phyloP scores from a whole-genome alignment of 495 filamentous ascomycete species.

The Cladorrhinum samala region DNA sequence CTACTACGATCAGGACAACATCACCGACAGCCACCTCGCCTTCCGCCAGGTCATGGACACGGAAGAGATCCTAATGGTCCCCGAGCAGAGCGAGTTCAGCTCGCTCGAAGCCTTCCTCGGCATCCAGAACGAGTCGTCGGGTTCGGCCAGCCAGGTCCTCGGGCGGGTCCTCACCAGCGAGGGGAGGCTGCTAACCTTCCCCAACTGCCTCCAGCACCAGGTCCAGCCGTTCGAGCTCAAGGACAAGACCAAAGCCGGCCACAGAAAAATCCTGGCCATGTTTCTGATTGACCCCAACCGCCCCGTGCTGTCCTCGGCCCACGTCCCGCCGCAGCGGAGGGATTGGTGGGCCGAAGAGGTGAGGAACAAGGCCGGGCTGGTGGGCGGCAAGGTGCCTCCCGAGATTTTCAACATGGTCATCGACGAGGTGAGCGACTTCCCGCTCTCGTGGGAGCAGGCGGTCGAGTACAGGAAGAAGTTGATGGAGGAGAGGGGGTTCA shows the following conservation, averaged over 20 bases:
- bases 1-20: conserved; percentile 58
- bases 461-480: conserved; percentile 7
- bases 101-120: conserved; percentile 18
- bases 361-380: conserved; percentile 1
- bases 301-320: conserved; percentile 45
- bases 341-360: conserved; percentile 41
- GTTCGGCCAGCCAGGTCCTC: conserved; percentile 23
- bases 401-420: conserved; percentile 25
- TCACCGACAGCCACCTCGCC: conserved; percentile 46
- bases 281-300: conserved; percentile 52
- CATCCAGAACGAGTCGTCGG: conserved; percentile 8
- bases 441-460: conserved; percentile 22
- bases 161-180: conserved; percentile 30
- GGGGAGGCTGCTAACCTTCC: conserved; percentile 35
- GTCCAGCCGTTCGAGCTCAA: conserved; percentile 43
- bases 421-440: conserved; percentile 13
- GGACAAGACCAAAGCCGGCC: conserved; percentile 43
- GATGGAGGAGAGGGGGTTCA: conserved; percentile 17
- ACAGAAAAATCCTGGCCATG: conserved; percentile 53
- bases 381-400: conserved; percentile 7
- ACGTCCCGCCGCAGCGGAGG: conserved; percentile 49
- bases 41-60: conserved; percentile 40
- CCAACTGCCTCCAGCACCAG: conserved; percentile 45
- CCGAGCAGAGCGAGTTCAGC: conserved; percentile 18
- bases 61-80: conserved; percentile 8